Base-by-base conservation (phyloP, 2,329 filamentous ascomycete genomes). In the Cladosporium sp. region DNA sequence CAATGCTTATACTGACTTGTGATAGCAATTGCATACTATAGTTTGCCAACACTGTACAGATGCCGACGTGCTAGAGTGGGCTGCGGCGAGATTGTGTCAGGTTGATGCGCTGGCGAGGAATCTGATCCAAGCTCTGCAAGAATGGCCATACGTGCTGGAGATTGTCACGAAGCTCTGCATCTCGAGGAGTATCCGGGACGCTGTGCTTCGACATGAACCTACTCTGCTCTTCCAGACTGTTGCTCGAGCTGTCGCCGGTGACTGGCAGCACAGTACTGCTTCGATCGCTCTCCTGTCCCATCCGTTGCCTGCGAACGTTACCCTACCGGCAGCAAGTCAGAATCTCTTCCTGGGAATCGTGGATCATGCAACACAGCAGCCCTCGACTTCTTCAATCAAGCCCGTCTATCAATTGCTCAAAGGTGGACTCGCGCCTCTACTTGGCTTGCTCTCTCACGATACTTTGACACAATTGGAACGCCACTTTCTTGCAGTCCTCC, bases 131-230 rank as follows among this genome's bases (percentile, higher is more conserved):
- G 78, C 77, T 24, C 68, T 84, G 35, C 74, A 78, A 34, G 74
- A 77, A 45, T 82, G 80, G 69, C 73, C 77, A 3, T 78, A 79
- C 59, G 75, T 80, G 4, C 64, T 83, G 56, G 70, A 74, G 28
- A 71, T 84, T 25, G 67, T 85, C 37, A 68, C 75, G n/a, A 67
- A 64, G 36, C 75, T 85, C 28, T 76, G 80, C 2, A 53, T 50
- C 50, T 60, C 63, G 15, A 22, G 57, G 15, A 40, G 47, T 9
- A 52, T 70, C 28, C 61, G 71, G 57, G 66, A 73, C 62, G 65
- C 69, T 2, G 55, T 74, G 8, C 59, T 74, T 10, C 49, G 53
- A 19, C 60, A 61, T 17, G 65, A 73, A 37, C 68, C 70, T 8
- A 64, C 61, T n/a, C 51, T 73, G 0, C 62, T 73, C 4, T 61